Base-by-base conservation (phyloP, 164 flowering plant species). In the Sextonia rubra region DNA sequence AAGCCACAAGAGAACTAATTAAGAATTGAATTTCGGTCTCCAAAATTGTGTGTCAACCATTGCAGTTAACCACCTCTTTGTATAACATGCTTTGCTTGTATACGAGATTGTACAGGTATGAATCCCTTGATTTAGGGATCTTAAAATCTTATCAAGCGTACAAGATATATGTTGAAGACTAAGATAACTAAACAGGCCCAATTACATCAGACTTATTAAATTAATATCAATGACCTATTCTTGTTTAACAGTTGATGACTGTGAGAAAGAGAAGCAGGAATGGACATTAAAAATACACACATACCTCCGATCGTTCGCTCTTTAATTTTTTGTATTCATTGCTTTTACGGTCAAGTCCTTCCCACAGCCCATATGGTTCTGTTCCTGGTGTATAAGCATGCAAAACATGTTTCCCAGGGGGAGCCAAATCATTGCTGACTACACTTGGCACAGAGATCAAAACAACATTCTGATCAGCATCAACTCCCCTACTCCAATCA, bases 371-470 rank as follows among this genome's bases (percentile, higher is more conserved):
- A 79, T 76, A 92, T 24, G 98, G 96, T 80, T 95, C 98, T 23
- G 98, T 95, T 76, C 99, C 99, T 1, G 99, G 99, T 0, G 88
- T 83, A 74, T 95, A 95, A 37, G 98, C 98, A 82, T 91, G 98
- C 62, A 95, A 80, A 1, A 95, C 81, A 69, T 95, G 97, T 78
- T 92, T 92, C 26, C 97, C 97, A 12, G 92, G 92, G 1, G 99
- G 97, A 17, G 96, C 97, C 26, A 92, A 83, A 78, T 90, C 86
- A 2, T 86, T 82, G 74, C 96, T 88, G 26, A 90, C 82, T 12
- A 82, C 90, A 75, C 94, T 95, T 6, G 99, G 99, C 60, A 95
- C 82, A 48, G 99, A 92, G 74, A 92, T 91, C 78, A 95, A 78
- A 67, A 92, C 99, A 30, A 95, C 97, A 79, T 95, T 95, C 78